phyloP scores from a whole-genome alignment of 768 basidiomycete species.

The Boletus rex-veris region DNA sequence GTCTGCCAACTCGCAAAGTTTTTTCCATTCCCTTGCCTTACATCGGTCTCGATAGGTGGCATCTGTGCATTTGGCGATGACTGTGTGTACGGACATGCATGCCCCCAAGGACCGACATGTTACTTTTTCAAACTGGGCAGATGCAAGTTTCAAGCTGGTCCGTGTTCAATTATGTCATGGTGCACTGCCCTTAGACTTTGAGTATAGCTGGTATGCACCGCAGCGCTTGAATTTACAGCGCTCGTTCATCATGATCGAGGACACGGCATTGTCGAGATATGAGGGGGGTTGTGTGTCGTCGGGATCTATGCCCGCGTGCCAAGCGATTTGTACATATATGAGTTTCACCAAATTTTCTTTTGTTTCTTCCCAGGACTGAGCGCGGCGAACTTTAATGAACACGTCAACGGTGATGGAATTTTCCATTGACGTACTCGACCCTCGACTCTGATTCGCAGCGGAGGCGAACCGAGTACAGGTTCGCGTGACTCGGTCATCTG shows the following conservation, averaged over 20 bases:
- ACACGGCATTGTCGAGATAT: conserved; percentile 14
- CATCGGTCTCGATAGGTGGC: conserved; percentile 39
- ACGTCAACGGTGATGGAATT: conserved; percentile 33
- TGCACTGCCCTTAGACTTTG: conserved; percentile 9
- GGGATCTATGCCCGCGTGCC: conserved; percentile 7
- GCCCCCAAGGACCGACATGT: conserved; percentile 49
- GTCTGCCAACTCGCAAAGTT: conserved; percentile 33
- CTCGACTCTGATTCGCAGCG: conserved; percentile 26
- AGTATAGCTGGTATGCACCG: conserved; percentile 41
- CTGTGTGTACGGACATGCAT: conserved; percentile 43
- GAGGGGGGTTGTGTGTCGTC: conserved; percentile 4
- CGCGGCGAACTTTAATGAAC: conserved; percentile 24
- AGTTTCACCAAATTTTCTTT: conserved; percentile 21
- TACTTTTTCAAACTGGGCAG: conserved; percentile 50
- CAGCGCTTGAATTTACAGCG: conserved; percentile 17
- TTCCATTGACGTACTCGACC: conserved; percentile 33
- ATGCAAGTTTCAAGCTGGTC: conserved; percentile 64
- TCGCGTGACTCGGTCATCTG: conserved; percentile 25
- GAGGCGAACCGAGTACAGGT: conserved; percentile 24
- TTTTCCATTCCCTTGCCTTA: background rate
- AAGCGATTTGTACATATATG: conserved; percentile 36
- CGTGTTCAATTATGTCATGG: conserved; percentile 21
- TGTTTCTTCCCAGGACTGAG: conserved; percentile 24
- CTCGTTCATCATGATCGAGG: background rate
- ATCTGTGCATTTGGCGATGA: conserved; percentile 56